Base-by-base conservation (phyloP, 148 eudicot species). In the Tetragonia tetragonoides region DNA sequence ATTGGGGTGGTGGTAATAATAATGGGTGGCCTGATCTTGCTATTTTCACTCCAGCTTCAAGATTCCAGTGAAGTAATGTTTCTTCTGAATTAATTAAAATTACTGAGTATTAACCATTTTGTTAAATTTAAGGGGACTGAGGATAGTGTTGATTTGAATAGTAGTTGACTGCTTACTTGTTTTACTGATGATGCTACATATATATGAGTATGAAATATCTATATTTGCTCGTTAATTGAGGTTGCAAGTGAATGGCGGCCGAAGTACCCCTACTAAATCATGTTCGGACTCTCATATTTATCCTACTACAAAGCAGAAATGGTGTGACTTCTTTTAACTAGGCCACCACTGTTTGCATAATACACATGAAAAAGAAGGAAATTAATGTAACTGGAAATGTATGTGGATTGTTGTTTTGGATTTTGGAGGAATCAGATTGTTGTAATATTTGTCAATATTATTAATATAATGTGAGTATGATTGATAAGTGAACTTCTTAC, bases 11-110 rank as follows among this genome's bases (percentile, higher is more conserved):
- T 6, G 59, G 49, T 65, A 69, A 8, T 66, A 74, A 41, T 70
- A 80, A 83, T 81, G 92, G 83, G 18, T 89, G 89, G 89, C 89
- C 92, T 83, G 89, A 86, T 86, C 90, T 90, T 87, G 83, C 89
- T 42, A 87, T 89, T 79, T 84, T 80, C 83, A 86, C 87, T 57
- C 88, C 94, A 78, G 88, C 89, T 78, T 90, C 90, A 41, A 87
- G 64, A 65, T 87, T 90, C 68, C 86, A 84, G 74, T 81, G 47
- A 77, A 44, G 34, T 28, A 51, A 24, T 24, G 24, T 46, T 24
- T 11, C 49, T 23, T 40, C 14, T 49, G 20, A 24, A 9, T 1
- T 28, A 28, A 28, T 28, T 28, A 28, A 28, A 21, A 8, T 46
- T 46, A 46, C 6, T 46, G 6, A 46, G 6, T 46, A 46, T 46